Conservation (phyloP, 495 filamentous ascomycete genomes). For the Aspergillus campestris region DNA sequence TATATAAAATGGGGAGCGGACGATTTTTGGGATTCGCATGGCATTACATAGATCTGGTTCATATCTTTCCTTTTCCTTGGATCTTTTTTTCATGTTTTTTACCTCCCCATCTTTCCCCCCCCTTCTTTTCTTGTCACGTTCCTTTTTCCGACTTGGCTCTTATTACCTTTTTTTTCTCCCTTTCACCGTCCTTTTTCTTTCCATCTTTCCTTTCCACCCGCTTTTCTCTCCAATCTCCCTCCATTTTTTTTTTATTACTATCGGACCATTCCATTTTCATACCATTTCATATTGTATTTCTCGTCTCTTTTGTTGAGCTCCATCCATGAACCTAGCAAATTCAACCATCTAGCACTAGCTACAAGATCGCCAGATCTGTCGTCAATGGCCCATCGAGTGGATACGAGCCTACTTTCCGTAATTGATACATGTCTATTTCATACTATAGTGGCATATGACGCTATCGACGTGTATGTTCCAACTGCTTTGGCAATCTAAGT, state of each 20-base stretch:
- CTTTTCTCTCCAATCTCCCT: slow-evolving; percentile 4
- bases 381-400: not conserved
- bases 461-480: no score
- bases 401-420: slow-evolving; percentile 10
- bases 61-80: slow-evolving; percentile 26
- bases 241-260: not conserved
- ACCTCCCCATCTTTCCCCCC: slow-evolving; percentile 4
- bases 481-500: no score
- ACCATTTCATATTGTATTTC: slow-evolving; percentile 15
- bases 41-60: slow-evolving; percentile 41
- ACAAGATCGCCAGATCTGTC: slow-evolving; percentile 10
- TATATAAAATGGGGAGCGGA: slow-evolving; percentile 39
- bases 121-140: slow-evolving; percentile 8
- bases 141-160: slow-evolving; percentile 6
- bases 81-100: slow-evolving; percentile 3
- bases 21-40: slow-evolving; percentile 40
- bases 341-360: slow-evolving; percentile 27
- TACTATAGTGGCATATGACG: no score
- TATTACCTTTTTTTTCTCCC: slow-evolving; percentile 5
- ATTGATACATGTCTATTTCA: no score
- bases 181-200: slow-evolving; percentile 8
- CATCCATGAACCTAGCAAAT: slow-evolving; percentile 33
- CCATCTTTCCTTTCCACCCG: slow-evolving; percentile 6
- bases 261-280: not conserved
- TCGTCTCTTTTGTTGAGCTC: slow-evolving; percentile 30